Evolutionary conservation across 352 stramenopile genomes (phyloP).

Genomic region (Phytophthora chlamydospora): DNA sequence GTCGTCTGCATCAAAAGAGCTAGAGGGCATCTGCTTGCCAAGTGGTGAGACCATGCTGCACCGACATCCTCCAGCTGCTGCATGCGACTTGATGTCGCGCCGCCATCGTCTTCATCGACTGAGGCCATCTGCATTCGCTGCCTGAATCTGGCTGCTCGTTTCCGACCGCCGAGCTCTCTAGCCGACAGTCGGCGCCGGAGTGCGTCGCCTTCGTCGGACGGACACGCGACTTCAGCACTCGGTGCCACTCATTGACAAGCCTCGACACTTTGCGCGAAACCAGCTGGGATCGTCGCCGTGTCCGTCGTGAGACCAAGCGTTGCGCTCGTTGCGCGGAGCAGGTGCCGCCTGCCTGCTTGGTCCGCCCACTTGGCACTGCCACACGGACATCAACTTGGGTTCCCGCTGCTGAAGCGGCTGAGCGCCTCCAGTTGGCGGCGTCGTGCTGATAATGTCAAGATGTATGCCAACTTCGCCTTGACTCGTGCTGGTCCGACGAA

Average conservation of each 20-base stretch:
- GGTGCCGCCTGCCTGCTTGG: conserved; percentile 8
- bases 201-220: too few species aligned
- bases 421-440: neutral
- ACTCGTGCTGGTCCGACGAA: conserved; percentile 17
- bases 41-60: neutral
- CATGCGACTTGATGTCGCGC: conserved; percentile 3
- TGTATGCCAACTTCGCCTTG: neutral
- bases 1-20: neutral
- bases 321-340: conserved; percentile 5
- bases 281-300: conserved; percentile 8
- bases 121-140: conserved; percentile 7
- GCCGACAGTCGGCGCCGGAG: neutral
- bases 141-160: conserved; percentile 2
- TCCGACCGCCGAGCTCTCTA: neutral
- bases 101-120: conserved; percentile 9
- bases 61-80: conserved; percentile 13
- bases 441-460: too few species aligned
- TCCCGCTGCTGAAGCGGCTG: neutral
- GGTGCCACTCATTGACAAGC: conserved; percentile 17
- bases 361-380: conserved; percentile 11
- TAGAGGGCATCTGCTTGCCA: too few species aligned
- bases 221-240: conserved; percentile 1
- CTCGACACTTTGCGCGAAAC: conserved; percentile 8
- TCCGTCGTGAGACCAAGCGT: neutral
- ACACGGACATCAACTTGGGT: conserved; percentile 9